Conservation (phyloP, 768 basidiomycete species). For the Boletus fagicola region DNA sequence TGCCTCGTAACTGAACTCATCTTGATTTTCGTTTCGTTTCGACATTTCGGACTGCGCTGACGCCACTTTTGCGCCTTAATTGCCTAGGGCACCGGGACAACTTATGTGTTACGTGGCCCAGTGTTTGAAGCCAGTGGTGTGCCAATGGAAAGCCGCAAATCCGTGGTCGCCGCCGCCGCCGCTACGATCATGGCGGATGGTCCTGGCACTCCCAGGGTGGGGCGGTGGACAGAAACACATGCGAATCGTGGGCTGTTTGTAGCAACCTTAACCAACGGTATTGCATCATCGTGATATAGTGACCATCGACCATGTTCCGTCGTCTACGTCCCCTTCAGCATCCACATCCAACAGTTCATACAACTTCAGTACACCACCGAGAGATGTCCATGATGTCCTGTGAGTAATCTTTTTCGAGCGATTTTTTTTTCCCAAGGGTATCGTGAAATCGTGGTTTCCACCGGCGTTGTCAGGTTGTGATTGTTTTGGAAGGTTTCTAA, state of each 20-base stretch:
- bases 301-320: too few species aligned
- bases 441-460: not conserved
- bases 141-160: not conserved
- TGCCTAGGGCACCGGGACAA: not conserved
- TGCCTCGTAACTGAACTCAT: not conserved
- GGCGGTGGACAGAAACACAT: not conserved
- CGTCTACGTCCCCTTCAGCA: too few species aligned
- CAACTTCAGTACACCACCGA: not conserved
- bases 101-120: not conserved
- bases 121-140: not conserved
- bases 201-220: not conserved
- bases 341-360: not conserved
- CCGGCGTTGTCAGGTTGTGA: not conserved
- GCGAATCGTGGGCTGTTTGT: not conserved
- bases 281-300: not conserved
- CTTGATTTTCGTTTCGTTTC: constrained; percentile 4
- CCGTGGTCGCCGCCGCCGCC: not conserved
- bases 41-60: not conserved
- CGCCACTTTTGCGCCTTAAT: not conserved
- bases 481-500: not conserved
- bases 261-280: not conserved
- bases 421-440: not conserved
- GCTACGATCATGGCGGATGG: not conserved
- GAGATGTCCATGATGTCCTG: not conserved
- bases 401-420: not conserved